Conservation (phyloP, 306 rosid genomes). For the Sicyos edulis region DNA sequence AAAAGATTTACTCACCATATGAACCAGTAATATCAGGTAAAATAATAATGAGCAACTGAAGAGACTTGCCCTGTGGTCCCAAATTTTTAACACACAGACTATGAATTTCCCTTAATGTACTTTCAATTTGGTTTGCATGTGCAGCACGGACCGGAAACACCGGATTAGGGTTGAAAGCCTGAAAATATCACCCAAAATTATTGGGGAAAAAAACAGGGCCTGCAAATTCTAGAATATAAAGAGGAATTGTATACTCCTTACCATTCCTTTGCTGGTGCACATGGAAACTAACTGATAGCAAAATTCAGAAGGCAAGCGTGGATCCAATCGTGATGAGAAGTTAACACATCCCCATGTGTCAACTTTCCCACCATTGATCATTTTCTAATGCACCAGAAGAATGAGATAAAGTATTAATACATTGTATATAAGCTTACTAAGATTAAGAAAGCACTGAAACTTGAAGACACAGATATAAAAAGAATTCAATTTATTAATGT, state of each 20-base stretch:
- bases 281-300: slow-evolving; percentile 31
- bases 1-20: slow-evolving; percentile 46
- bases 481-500: no score
- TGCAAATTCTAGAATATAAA: background rate
- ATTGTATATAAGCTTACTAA: background rate
- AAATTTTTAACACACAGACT: slow-evolving; percentile 17
- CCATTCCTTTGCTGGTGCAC: slow-evolving; percentile 72
- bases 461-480: no score
- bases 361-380: slow-evolving; percentile 53
- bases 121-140: slow-evolving; percentile 30
- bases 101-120: slow-evolving; percentile 33
- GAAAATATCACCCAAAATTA: no score
- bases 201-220: background rate
- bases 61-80: slow-evolving; percentile 16
- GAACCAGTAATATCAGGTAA: slow-evolving; percentile 56
- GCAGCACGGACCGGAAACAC: slow-evolving; percentile 25
- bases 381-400: slow-evolving; percentile 39
- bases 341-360: slow-evolving; percentile 48
- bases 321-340: slow-evolving; percentile 28
- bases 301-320: slow-evolving; percentile 20
- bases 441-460: background rate
- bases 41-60: slow-evolving; percentile 55
- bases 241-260: slow-evolving; percentile 23
- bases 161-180: slow-evolving; percentile 39
- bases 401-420: background rate